Evolutionary conservation across 2,329 filamentous ascomycete genomes (phyloP), one percentile per base, ranked within the genome.

Genomic region (Pyrenophora tritici-repentis): DNA sequence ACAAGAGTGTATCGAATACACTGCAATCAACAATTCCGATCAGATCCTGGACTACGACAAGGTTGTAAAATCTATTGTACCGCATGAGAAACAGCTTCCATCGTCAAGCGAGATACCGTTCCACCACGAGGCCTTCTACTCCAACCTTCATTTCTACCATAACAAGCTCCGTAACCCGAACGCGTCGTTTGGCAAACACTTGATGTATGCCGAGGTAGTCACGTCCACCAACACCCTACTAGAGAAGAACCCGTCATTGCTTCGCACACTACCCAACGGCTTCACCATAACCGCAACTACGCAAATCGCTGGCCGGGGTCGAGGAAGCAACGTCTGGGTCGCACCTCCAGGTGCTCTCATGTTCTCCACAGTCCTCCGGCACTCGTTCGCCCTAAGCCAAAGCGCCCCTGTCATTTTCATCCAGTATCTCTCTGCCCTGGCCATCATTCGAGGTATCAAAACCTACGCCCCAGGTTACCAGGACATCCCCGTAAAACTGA

Each of bases 221-320:
- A 97, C 93, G 2, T 96, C 91, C 71, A 99, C 94, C 22, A 96
- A 93, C 74, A 96, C 92, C 0, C 79, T 97, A 4, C 81, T 97
- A 6, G 94, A 97, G 66, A 96, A 94, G 88, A 99, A 99, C 68
- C 83, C 86, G 0, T 85, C 85, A 24, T 78, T 97, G 18, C 83
- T 97, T 31, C 83, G 86, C 4, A 84, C 82, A 37, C 81, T 97
- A 0, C 90, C 92, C 0, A 86, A 83, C 0, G 94, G 94, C n/a
- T 91, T 96, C 70, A 96, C 92, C 0, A 80, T 90, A 9, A 88
- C 89, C 1, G 93, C 94, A 1, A 94, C 91, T 0, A 91, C 88
- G 0, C 93, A 97, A 72, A 80, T 97, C 6, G 90, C 92, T 0
- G 94, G 88, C 6, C 86, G 94, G 32, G 94, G 94, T 6, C 87